A percentile compares a stretch with the other conserved stretches of the same genome.
These are phyloP conservation scores for Lasiodiplodia citricola DNA, from an alignment of 2,329 filamentous ascomycete species.

Conservation along the genomic window DNA sequence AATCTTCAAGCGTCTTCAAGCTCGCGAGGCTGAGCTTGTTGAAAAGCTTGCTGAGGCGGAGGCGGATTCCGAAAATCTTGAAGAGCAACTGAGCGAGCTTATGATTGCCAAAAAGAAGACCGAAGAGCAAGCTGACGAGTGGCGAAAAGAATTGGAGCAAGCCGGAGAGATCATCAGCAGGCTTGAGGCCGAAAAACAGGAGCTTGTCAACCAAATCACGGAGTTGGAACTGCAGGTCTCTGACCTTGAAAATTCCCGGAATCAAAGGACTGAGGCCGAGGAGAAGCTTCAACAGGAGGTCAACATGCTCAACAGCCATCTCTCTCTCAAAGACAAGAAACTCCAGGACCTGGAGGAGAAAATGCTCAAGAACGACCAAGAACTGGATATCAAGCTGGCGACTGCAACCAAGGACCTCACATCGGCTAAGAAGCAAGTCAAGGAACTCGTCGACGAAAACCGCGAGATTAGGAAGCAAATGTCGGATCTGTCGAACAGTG, in stretches of 20 bases:
- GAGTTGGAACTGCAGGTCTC: conserved; percentile 74
- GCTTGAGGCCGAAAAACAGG: conserved; percentile 84
- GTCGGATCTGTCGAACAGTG: conserved; percentile 84
- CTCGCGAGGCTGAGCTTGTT: conserved; percentile 86
- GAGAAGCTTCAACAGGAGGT: conserved; percentile 80
- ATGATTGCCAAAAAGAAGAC: conserved; percentile 87
- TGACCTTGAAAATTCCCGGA: conserved; percentile 72
- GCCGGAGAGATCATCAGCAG: conserved; percentile 85
- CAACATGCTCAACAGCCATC: conserved; percentile 88
- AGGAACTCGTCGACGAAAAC: conserved; percentile 80
- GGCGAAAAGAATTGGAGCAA: conserved; percentile 84
- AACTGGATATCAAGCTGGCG: conserved; percentile 83
- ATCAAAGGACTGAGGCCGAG: conserved; percentile 77
- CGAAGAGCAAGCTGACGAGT: conserved; percentile 81
- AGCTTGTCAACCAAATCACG: conserved; percentile 69
- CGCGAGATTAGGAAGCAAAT: conserved; percentile 83
- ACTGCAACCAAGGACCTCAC: conserved; percentile 80
- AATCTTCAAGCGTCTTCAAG: conserved; percentile 94
- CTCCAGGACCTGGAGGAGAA: conserved; percentile 84
- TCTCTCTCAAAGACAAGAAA: conserved; percentile 88
- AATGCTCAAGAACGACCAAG: conserved; percentile 83
- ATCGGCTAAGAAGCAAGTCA: conserved; percentile 72
- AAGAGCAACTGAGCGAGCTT: conserved; percentile 89
- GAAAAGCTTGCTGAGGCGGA: conserved; percentile 93
- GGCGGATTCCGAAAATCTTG: conserved; percentile 90